phyloP scores from a whole-genome alignment of 306 rosid genomes.

The Dalbergia oliveri region DNA sequence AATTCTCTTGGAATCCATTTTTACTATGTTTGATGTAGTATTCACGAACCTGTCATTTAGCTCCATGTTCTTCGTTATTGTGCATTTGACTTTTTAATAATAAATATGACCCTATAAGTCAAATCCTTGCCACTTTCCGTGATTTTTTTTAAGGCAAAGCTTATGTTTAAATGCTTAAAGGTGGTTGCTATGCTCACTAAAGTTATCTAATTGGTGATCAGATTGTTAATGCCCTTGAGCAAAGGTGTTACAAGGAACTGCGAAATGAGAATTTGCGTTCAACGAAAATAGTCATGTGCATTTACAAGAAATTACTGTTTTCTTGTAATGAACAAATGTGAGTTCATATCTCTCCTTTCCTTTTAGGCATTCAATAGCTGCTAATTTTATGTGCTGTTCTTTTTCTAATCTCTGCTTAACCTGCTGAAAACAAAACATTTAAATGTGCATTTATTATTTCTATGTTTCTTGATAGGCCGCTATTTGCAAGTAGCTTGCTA shows the following conservation, averaged over 20 bases:
- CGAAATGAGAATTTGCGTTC: slow-evolving; percentile 78
- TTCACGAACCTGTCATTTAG: slow-evolving; percentile 1
- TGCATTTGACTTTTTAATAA: slow-evolving; percentile 8
- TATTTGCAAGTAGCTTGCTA: slow-evolving; percentile 90
- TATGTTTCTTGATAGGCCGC: slow-evolving; percentile 71
- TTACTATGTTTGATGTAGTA: slow-evolving; percentile 1
- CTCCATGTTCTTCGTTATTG: background rate
- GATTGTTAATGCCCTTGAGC: slow-evolving; percentile 87
- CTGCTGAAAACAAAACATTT: slow-evolving; percentile 26
- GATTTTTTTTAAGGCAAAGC: slow-evolving; percentile 25
- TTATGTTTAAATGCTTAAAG: slow-evolving; percentile 32
- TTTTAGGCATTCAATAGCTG: background rate
- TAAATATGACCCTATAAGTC: background rate
- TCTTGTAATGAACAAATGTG: slow-evolving; percentile 96
- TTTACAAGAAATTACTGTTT: slow-evolving; percentile 79
- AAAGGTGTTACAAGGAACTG: slow-evolving; percentile 93
- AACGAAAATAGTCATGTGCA: slow-evolving; percentile 80
- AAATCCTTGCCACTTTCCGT: slow-evolving; percentile 29
- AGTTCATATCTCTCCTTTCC: slow-evolving; percentile 52
- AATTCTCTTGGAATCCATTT: slow-evolving; percentile 13
- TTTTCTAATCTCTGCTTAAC: slow-evolving; percentile 31
- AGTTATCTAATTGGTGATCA: slow-evolving; percentile 58
- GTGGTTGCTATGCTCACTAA: slow-evolving; percentile 42
- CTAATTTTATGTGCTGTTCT: slow-evolving; percentile 28
- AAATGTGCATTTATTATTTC: slow-evolving; percentile 34